These are phyloP conservation scores for Capniomyces stellatus DNA, from an alignment of 371 early-diverging fungal genomes.

Conservation along the genomic window DNA sequence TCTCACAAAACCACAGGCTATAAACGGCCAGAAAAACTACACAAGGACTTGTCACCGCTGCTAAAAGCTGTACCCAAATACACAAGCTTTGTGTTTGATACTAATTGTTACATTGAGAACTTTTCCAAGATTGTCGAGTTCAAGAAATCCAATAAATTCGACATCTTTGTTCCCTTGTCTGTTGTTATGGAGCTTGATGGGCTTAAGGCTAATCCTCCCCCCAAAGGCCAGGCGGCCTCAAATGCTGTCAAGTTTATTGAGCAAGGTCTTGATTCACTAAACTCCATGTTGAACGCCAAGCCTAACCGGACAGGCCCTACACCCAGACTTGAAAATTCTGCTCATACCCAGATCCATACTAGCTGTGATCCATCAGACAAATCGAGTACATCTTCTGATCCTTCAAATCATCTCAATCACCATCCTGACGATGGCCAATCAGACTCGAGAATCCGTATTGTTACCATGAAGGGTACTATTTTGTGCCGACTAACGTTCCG, in stretches of 20 bases:
- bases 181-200: conserved; percentile 3
- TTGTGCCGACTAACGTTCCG: background rate
- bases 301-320: too few relatives aligned
- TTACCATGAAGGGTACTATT: background rate
- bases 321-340: too few relatives aligned
- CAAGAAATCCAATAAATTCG: background rate
- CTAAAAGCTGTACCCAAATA: background rate
- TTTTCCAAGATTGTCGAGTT: background rate
- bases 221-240: background rate
- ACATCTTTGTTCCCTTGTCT: background rate
- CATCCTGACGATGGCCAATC: too few relatives aligned
- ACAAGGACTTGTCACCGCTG: too few relatives aligned
- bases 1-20: too few relatives aligned
- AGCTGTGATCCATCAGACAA: too few relatives aligned
- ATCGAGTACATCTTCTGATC: too few relatives aligned
- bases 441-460: background rate
- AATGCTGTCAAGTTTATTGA: conserved; percentile 4
- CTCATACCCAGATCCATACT: too few relatives aligned
- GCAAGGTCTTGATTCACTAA: too few relatives aligned
- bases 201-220: background rate
- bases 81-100: conserved; percentile 1
- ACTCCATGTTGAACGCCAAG: too few relatives aligned
- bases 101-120: conserved; percentile 1
- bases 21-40: too few relatives aligned
- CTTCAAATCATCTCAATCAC: too few relatives aligned